phyloP scores from a whole-genome alignment of 352 stramenopile species.

The Phytophthora megakarya region DNA sequence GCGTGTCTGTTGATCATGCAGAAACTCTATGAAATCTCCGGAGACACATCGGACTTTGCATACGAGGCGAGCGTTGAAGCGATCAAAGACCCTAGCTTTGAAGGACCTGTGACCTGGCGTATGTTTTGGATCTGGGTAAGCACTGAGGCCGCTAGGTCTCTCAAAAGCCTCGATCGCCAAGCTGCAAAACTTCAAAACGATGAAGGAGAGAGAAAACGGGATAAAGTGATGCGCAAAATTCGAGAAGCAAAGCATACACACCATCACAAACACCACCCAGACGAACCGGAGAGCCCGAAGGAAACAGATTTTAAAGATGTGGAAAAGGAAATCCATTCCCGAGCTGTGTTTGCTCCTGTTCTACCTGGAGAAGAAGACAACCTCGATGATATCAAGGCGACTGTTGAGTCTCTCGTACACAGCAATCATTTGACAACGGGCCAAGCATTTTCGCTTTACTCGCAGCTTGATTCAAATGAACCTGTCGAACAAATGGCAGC shows the following conservation, averaged over 20 bases:
- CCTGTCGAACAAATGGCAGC: constrained; percentile 47
- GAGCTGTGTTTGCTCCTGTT: constrained; percentile 28
- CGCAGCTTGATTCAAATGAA: constrained; percentile 61
- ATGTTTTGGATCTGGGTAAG: constrained; percentile 90
- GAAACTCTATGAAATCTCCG: constrained; percentile 74
- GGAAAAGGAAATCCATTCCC: constrained; percentile 35
- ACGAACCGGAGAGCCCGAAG: constrained; percentile 15
- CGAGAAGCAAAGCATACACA: constrained; percentile 34
- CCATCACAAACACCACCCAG: constrained; percentile 22
- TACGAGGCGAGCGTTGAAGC: constrained; percentile 64
- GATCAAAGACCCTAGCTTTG: constrained; percentile 61
- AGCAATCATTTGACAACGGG: constrained; percentile 52
- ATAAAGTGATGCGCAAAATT: constrained; percentile 31
- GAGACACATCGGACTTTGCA: constrained; percentile 60
- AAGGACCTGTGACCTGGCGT: constrained; percentile 70
- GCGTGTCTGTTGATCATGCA: constrained; percentile 77
- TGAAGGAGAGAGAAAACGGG: constrained; percentile 28
- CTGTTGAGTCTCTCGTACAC: constrained; percentile 74
- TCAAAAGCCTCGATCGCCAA: constrained; percentile 57
- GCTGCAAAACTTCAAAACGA: constrained; percentile 1
- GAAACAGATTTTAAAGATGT: constrained; percentile 16
- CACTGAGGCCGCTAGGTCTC: constrained; percentile 68
- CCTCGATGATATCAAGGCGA: constrained; percentile 53
- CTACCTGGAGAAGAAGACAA: constrained; percentile 31
- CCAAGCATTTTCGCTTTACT: constrained; percentile 74